phyloP scores from a whole-genome alignment of 768 basidiomycete genomes.

The Psilocybe subaeruginosa region DNA sequence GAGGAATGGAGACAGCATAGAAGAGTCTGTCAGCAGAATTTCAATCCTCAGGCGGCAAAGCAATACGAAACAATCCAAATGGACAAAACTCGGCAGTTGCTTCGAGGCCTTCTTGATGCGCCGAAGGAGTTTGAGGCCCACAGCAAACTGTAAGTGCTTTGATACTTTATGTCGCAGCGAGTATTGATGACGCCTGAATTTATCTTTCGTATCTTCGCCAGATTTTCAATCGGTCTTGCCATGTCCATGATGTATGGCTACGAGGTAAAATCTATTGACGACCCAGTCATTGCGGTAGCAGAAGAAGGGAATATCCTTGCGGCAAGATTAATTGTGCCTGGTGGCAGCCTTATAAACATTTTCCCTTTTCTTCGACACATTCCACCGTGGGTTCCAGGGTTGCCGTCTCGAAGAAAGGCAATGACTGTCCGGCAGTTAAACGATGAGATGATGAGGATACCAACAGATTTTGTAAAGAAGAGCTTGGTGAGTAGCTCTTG shows the following conservation, averaged over 20 bases:
- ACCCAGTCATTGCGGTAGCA: constrained; percentile 25
- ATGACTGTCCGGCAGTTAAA: constrained; percentile 22
- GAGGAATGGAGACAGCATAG: constrained; percentile 38
- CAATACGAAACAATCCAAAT: constrained; percentile 32
- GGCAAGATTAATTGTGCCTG: constrained; percentile 14
- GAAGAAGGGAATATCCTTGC: constrained; percentile 30
- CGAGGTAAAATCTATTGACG: constrained; percentile 15
- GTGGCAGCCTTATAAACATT: constrained; percentile 14
- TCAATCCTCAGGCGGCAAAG: constrained; percentile 29
- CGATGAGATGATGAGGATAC: constrained; percentile 12
- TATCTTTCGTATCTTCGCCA: background rate
- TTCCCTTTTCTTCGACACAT: constrained; percentile 23
- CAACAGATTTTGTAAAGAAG: constrained; percentile 11
- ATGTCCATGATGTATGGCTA: constrained; percentile 23
- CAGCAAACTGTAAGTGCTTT: constrained; percentile 11
- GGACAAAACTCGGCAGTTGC: constrained; percentile 30
- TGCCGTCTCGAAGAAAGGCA: constrained; percentile 3
- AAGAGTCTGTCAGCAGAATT: constrained; percentile 36
- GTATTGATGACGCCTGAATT: too few species aligned
- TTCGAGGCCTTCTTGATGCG: constrained; percentile 25
- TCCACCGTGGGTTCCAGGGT: constrained; percentile 23
- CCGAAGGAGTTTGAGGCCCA: constrained; percentile 16
- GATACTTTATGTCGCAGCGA: background rate
- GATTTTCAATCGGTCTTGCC: constrained; percentile 15
- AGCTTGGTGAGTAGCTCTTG: constrained; percentile 6